A percentile compares a stretch with the other conserved stretches of the same genome.
Evolutionary conservation across 2,329 filamentous ascomycete species (phyloP).

Genomic region (Fusarium citri): DNA sequence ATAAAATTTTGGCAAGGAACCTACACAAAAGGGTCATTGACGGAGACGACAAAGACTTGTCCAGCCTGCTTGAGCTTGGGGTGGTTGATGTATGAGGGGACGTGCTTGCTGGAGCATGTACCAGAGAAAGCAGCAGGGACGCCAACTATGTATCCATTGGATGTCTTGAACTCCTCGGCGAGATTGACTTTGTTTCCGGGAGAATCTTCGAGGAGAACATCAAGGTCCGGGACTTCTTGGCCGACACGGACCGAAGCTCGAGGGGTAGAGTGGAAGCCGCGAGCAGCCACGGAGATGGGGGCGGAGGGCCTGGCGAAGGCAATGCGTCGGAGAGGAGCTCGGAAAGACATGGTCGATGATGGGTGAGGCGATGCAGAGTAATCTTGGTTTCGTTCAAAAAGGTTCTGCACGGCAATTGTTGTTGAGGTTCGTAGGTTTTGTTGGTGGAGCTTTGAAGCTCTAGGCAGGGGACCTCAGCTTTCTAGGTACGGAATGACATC

Average conservation of each 20-base stretch:
- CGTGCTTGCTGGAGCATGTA: constrained; percentile 72
- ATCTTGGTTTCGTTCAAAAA: constrained; percentile 7
- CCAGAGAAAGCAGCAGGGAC: constrained; percentile 82
- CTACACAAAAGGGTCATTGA: constrained; percentile 96
- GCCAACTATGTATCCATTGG: constrained; percentile 85
- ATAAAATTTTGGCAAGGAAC: constrained; percentile 51
- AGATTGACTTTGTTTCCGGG: constrained; percentile 93
- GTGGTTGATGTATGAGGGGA: constrained; percentile 88
- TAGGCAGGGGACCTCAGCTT: constrained; percentile 6
- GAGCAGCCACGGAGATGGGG: constrained; percentile 33
- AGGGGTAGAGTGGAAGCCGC: constrained; percentile 73
- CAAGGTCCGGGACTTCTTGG: constrained; percentile 80
- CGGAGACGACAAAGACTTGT: constrained; percentile 87
- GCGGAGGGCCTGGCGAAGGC: constrained; percentile 48
- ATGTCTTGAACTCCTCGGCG: constrained; percentile 76
- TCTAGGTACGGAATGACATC: constrained; percentile 44
- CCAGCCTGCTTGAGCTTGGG: constrained; percentile 82
- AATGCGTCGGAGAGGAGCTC: constrained; percentile 50
- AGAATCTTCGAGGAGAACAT: constrained; percentile 84
- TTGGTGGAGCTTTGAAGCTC: constrained; percentile 25
- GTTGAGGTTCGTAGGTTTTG: constrained; percentile 10
- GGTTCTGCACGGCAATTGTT: constrained; percentile 29
- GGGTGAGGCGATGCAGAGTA: constrained; percentile 1
- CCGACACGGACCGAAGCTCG: constrained; percentile 77
- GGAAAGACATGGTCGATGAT: constrained; percentile 52